Percentiles rank a stretch among this genome's conserved stretches.
phyloP scores from a whole-genome alignment of 768 basidiomycete species.

The Boletus sp. region DNA sequence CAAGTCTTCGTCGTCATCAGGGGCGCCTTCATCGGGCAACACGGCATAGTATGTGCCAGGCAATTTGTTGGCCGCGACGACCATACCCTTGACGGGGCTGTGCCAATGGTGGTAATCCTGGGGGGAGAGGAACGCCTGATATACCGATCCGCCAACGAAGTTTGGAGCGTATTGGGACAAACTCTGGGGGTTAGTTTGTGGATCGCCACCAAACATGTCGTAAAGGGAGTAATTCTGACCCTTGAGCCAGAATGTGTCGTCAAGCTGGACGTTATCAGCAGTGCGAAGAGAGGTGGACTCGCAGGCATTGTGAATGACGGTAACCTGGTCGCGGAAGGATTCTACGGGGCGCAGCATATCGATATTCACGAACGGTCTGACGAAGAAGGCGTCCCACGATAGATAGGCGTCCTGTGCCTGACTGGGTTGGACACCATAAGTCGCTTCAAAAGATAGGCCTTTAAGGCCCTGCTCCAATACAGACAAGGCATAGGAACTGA shows the following conservation, averaged over 20 bases:
- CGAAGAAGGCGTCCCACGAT: conserved; percentile 57
- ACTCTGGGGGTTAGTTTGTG: not conserved
- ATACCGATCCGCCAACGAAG: conserved; percentile 49
- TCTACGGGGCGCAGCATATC: not conserved
- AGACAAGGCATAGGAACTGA: not conserved
- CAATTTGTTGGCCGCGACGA: conserved; percentile 31
- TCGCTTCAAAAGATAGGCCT: not conserved
- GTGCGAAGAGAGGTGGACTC: conserved; percentile 42
- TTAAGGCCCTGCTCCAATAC: not conserved
- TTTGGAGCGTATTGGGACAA: conserved; percentile 21
- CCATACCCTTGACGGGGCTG: conserved; percentile 40
- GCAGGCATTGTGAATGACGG: conserved; percentile 47
- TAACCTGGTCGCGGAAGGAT: not conserved
- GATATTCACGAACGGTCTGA: conserved; percentile 31
- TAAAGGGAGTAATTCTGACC: conserved; percentile 54
- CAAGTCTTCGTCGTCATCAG: not conserved
- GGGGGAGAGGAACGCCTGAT: conserved; percentile 55
- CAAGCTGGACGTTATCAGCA: conserved; percentile 36
- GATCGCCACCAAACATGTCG: conserved; percentile 43
- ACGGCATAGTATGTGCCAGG: conserved; percentile 16
- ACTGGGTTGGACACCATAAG: not conserved
- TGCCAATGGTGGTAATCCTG: conserved; percentile 62
- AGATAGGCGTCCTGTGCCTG: not conserved
- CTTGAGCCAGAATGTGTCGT: conserved; percentile 60
- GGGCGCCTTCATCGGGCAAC: conserved; percentile 11